Conservation (phyloP, 2,329 filamentous ascomycete species). For the Lecanicillium sp. region DNA sequence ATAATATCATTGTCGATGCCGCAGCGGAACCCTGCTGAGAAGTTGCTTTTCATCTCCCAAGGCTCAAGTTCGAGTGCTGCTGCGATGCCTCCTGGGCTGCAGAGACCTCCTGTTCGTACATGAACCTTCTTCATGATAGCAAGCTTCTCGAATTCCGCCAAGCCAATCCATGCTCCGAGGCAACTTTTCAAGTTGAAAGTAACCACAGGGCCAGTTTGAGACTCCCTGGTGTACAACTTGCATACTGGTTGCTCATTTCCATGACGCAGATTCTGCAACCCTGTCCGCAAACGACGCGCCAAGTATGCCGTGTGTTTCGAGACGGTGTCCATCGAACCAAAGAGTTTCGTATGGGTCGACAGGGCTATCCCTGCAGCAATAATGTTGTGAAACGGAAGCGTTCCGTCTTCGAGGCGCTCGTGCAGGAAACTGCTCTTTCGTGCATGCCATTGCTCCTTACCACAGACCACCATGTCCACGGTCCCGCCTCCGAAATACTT, state of each 20-base stretch:
- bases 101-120: constrained; percentile 80
- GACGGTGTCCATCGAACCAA: constrained; percentile 62
- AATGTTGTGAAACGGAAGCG: constrained; percentile 84
- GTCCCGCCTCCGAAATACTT: constrained; percentile 93
- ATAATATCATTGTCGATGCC: constrained; percentile 78
- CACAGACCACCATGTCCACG: constrained; percentile 77
- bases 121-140: constrained; percentile 74
- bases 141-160: constrained; percentile 81
- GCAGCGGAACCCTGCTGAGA: constrained; percentile 78
- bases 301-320: constrained; percentile 66
- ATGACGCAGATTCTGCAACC: constrained; percentile 58
- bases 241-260: constrained; percentile 62
- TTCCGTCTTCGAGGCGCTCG: constrained; percentile 83
- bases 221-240: constrained; percentile 50
- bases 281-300: constrained; percentile 37
- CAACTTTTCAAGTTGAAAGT: constrained; percentile 76
- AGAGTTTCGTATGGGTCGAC: constrained; percentile 61
- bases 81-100: constrained; percentile 85
- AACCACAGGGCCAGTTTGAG: constrained; percentile 55
- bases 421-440: constrained; percentile 68
- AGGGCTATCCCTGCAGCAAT: constrained; percentile 74
- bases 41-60: constrained; percentile 80
- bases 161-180: constrained; percentile 67
- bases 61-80: constrained; percentile 64
- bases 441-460: constrained; percentile 78